Conservation (phyloP, 768 basidiomycete genomes). For the Boletus pseudo-olivaceus region DNA sequence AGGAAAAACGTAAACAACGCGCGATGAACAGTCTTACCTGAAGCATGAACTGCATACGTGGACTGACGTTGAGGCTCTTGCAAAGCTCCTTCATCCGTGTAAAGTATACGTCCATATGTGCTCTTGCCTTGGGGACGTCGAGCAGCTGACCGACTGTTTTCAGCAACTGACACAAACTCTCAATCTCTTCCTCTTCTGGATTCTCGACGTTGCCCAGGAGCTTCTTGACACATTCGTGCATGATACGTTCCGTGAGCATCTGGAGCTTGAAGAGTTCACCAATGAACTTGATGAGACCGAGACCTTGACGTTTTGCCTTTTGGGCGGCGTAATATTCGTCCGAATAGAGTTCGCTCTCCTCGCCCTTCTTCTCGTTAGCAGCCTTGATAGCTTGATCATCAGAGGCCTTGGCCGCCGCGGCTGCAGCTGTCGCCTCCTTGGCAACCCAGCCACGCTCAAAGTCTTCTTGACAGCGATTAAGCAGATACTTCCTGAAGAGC, state of each 20-base stretch:
- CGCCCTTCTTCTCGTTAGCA: conserved; percentile 55
- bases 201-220: conserved; percentile 89
- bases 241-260: conserved; percentile 97
- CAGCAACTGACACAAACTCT: conserved; percentile 90
- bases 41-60: conserved; percentile 94
- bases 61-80: conserved; percentile 68
- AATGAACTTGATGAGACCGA: conserved; percentile 96
- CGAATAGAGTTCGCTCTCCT: conserved; percentile 76
- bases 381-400: conserved; percentile 80
- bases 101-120: conserved; percentile 93
- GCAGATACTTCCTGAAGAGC: conserved; percentile 93
- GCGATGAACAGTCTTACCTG: conserved; percentile 51
- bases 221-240: conserved; percentile 98
- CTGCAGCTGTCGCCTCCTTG: conserved; percentile 82
- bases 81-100: conserved; percentile 80
- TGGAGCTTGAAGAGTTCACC: conserved; percentile 99
- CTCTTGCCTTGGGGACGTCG: conserved; percentile 76
- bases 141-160: conserved; percentile 83
- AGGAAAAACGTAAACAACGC: neutral
- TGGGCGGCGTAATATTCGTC: conserved; percentile 96
- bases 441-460: conserved; percentile 95
- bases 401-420: conserved; percentile 80
- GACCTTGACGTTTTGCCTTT: conserved; percentile 95
- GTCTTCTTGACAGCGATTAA: conserved; percentile 96
- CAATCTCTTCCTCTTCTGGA: conserved; percentile 97